Base-by-base conservation (phyloP, 768 basidiomycete genomes). In the Rhodotorula kratochvilovae region DNA sequence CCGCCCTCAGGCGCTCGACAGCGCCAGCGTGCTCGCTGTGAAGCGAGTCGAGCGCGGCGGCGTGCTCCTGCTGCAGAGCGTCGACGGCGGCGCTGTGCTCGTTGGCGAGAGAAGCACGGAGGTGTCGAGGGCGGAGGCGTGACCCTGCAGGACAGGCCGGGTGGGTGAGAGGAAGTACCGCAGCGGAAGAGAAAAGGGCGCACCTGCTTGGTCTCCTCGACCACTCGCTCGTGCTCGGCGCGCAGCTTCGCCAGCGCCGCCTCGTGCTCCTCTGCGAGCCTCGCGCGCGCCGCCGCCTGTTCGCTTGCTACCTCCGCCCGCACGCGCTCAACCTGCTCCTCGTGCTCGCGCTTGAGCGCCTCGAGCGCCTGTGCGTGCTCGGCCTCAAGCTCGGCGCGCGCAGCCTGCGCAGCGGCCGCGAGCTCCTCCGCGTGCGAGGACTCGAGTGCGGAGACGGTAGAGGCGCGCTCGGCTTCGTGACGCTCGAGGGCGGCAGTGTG, bases 1-100 rank as follows among this genome's bases (percentile, higher is more conserved):
- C 39, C 2, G 43, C 12, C 15, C n/a, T 23, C 55, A 92, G 83
- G 39, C 84, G 85, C 63, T 86, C 82, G 64, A 94, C 79, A 1
- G 42, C 56, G 5, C 43, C 36, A 4, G 50, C 55, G 39, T 70
- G 67, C n/a, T 75, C 71, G 5, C 53, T 54, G 25, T 39, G 33
- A 15, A 66, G 39, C 15, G 35, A 23, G 0, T 46, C 29, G 51
- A 77, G 62, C 31, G 58, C 42, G 11, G 39, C 35, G 8, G 48
- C 50, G 29, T 89, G 86, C 33, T 84, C 81, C 29, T 66, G 46
- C 16, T 13, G 29, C 27, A 62, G 33, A 19, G 25, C 17, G 11
- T 51, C 48, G 23, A 46, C 19, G 1, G 54, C 31, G 15, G 61
- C 23, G 0, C 54, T 31, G 46, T 62, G 68, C 36, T 73, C 61